phyloP scores from a whole-genome alignment of 768 basidiomycete species.

The Leccinum variicolor region DNA sequence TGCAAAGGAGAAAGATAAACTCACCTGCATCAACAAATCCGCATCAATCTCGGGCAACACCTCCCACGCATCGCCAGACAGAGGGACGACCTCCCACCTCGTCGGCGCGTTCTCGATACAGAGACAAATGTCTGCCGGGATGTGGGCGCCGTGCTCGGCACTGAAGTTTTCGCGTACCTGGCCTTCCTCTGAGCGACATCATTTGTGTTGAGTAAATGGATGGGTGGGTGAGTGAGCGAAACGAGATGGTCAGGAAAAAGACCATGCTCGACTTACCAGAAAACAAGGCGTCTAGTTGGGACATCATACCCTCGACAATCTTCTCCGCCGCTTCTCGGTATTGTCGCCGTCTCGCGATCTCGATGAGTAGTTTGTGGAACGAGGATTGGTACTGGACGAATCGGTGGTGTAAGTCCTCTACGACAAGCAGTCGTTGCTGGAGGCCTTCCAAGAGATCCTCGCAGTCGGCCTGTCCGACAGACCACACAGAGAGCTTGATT shows the following conservation, averaged over 20 bases:
- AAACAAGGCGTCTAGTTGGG: constrained; percentile 59
- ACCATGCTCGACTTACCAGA: constrained; percentile 45
- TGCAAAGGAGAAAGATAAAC: not conserved
- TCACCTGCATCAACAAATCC: constrained; percentile 57
- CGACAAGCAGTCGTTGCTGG: constrained; percentile 56
- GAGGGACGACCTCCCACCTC: constrained; percentile 64
- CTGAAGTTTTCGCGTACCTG: constrained; percentile 66
- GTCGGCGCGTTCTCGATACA: constrained; percentile 75
- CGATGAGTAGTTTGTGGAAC: constrained; percentile 69
- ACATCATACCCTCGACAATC: constrained; percentile 62
- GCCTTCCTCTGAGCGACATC: constrained; percentile 54
- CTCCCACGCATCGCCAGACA: constrained; percentile 52
- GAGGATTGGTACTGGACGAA: constrained; percentile 70
- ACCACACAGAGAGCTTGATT: not conserved
- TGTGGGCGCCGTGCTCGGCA: constrained; percentile 63
- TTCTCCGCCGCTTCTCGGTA: constrained; percentile 66
- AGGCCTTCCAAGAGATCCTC: constrained; percentile 53
- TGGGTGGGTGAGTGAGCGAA: not conserved
- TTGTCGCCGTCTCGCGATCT: constrained; percentile 64
- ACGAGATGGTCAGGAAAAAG: not conserved
- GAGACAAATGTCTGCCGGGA: constrained; percentile 79
- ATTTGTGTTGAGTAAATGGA: not conserved
- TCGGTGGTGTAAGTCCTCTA: constrained; percentile 62
- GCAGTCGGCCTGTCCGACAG: constrained; percentile 42
- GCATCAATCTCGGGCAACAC: constrained; percentile 57